phyloP scores from a whole-genome alignment of 1,284 basidiomycete genomes.

The Cryptococcus sp. region DNA sequence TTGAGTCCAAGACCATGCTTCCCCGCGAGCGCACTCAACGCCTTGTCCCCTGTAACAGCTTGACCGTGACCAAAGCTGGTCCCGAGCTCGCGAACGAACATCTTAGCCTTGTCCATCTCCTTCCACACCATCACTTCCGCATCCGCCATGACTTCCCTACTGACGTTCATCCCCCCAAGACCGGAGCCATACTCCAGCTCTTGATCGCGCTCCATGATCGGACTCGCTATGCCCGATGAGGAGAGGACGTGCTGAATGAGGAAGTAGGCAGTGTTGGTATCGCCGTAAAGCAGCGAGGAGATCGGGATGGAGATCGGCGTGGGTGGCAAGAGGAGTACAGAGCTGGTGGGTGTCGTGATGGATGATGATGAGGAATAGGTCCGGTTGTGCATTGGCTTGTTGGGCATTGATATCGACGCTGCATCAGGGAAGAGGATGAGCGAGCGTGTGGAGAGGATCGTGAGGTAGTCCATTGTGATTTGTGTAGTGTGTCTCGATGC shows the following conservation, averaged over 20 bases:
- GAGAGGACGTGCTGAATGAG: slow-evolving; percentile 39
- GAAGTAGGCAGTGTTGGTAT: slow-evolving; percentile 39
- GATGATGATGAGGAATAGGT: slow-evolving; percentile 16
- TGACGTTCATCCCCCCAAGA: background rate
- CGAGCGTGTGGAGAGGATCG: slow-evolving; percentile 39
- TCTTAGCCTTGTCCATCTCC: slow-evolving; percentile 43
- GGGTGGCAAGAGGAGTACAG: slow-evolving; percentile 16
- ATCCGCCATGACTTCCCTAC: slow-evolving; percentile 23
- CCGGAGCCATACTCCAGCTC: background rate
- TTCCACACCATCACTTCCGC: slow-evolving; percentile 43
- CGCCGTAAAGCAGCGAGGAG: slow-evolving; percentile 33
- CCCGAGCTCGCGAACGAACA: slow-evolving; percentile 38
- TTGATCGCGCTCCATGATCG: too few species aligned
- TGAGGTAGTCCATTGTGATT: slow-evolving; percentile 45
- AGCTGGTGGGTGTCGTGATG: slow-evolving; percentile 7
- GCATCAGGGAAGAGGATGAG: slow-evolving; percentile 37
- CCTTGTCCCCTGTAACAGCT: slow-evolving; percentile 21
- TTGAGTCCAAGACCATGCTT: slow-evolving; percentile 24
- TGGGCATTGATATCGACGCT: background rate
- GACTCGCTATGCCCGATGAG: background rate
- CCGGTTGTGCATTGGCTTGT: slow-evolving; percentile 2
- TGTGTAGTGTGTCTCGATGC: background rate
- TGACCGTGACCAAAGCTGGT: slow-evolving; percentile 24
- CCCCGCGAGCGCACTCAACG: slow-evolving; percentile 30
- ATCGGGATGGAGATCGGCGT: slow-evolving; percentile 38